Evolutionary conservation across 176 grass and related monocot genomes (phyloP).

Genomic region (Musa itinerans): DNA sequence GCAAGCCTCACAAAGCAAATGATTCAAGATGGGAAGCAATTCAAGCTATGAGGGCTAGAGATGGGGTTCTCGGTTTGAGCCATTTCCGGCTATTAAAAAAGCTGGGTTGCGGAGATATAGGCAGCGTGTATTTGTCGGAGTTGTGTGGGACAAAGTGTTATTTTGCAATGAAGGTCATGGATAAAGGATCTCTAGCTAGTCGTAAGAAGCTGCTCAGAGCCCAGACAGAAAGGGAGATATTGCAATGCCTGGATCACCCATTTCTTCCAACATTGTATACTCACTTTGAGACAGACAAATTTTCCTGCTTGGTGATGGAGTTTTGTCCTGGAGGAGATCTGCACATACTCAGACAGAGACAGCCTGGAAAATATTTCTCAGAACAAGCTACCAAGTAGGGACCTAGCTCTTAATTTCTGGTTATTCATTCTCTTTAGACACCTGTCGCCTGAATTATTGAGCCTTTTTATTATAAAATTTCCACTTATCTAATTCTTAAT

Average conservation of each 20-base stretch:
- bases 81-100: conserved; percentile 68
- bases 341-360: conserved; percentile 63
- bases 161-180: conserved; percentile 76
- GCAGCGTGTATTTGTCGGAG: conserved; percentile 56
- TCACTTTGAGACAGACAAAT: conserved; percentile 80
- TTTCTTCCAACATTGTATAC: conserved; percentile 75
- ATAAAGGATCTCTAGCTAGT: conserved; percentile 49
- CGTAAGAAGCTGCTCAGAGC: conserved; percentile 59
- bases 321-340: conserved; percentile 80
- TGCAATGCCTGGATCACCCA: conserved; percentile 67
- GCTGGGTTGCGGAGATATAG: conserved; percentile 74
- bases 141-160: conserved; percentile 54
- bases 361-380: conserved; percentile 58
- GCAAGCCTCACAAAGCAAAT: conserved; percentile 70
- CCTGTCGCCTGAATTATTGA: no score
- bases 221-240: conserved; percentile 70
- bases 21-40: conserved; percentile 70
- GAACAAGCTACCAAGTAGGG: conserved; percentile 70
- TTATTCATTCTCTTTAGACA: not conserved
- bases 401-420: not conserved
- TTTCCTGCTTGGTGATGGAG: conserved; percentile 87
- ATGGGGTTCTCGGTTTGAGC: conserved; percentile 40
- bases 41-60: conserved; percentile 36
- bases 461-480: no score
- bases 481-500: no score